Base-by-base conservation (phyloP, 257 asterid genomes). In the Petrea volubilis region DNA sequence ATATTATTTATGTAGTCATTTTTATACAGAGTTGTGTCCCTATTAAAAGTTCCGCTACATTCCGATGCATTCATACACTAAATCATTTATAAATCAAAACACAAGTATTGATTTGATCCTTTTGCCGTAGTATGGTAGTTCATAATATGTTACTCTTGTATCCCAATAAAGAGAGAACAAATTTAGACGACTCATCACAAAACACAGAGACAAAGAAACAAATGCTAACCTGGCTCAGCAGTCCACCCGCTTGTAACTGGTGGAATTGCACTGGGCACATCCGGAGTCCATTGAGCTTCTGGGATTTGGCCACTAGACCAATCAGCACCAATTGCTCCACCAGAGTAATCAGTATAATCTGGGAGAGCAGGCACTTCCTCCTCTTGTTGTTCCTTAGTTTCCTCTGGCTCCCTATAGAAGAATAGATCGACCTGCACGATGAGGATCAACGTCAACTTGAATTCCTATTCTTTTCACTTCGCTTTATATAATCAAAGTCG, bases 281-380 rank as follows among this genome's bases (percentile, higher is more conserved):
- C 84, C 1, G 87, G 73, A 40, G 65, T 17, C 87, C 85, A 82
- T 24, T 78, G 85, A 24, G 79, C 68, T 23, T 84, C 86, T 1
- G 86, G 86, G 67, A 85, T 82, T 64, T 78, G 81, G 29, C 68
- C 71, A 41, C 77, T 85, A 7, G 86, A 53, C 84, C 88, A 85
- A 17, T 85, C 90, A 36, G 49, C 85, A 38, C 78, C 82, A 20
- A 43, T 53, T 2, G 81, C 67, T 17, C 78, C 73, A 31, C 66
- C 75, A 2, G 70, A 20, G 29, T 74, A 81, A 13, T 81, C 88
- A 27, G 77, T 68, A 76, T 78, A 81, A 46, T 84, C 86, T 3
- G 71, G 62, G 9, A 74, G 43, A 23, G 83, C 86, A 5, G 82
- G 81, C 44, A 46, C 74, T 24, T 81, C 86, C 47, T 81, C 89